These are phyloP conservation scores for Dendrothele bispora DNA, from an alignment of 768 basidiomycete species.

Conservation along the genomic window DNA sequence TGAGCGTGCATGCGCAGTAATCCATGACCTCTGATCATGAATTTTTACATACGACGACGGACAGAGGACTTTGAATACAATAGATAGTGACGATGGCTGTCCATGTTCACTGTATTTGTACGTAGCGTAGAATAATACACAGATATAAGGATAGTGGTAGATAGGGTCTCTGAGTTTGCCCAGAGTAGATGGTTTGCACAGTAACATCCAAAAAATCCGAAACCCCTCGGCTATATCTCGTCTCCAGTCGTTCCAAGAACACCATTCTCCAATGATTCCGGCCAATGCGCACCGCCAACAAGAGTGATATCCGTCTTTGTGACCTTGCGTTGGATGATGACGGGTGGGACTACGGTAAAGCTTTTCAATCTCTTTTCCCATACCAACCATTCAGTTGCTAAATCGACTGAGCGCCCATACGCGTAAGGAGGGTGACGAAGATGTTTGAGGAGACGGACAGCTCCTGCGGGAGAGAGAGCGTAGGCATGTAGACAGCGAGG, in stretches of 20 bases:
- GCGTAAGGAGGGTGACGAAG: conserved; percentile 46
- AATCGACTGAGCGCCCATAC: conserved; percentile 53
- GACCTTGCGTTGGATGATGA: conserved; percentile 46
- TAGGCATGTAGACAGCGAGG: conserved; percentile 56
- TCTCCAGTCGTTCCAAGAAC: conserved; percentile 26
- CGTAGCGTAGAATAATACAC: no score
- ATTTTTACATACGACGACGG: no score
- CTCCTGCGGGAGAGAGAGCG: conserved; percentile 40
- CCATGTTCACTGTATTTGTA: no score
- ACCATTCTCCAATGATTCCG: conserved; percentile 35
- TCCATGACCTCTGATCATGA: no score
- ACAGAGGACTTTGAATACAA: no score
- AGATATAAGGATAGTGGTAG: no score
- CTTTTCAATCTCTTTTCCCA: conserved; percentile 37
- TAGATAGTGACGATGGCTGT: no score
- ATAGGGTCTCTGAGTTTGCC: no score
- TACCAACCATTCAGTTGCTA: conserved; percentile 48
- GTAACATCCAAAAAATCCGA: no score
- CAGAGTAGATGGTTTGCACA: no score
- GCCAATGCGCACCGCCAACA: conserved; percentile 41
- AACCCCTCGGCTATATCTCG: conserved; percentile 5
- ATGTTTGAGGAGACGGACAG: conserved; percentile 37
- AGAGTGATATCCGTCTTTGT: conserved; percentile 37
- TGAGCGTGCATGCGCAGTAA: no score
- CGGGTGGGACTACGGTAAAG: conserved; percentile 46